Evolutionary conservation across 148 eudicot genomes (phyloP), one percentile per base, ranked within the genome.

Genomic region (Suaeda aralocaspica): DNA sequence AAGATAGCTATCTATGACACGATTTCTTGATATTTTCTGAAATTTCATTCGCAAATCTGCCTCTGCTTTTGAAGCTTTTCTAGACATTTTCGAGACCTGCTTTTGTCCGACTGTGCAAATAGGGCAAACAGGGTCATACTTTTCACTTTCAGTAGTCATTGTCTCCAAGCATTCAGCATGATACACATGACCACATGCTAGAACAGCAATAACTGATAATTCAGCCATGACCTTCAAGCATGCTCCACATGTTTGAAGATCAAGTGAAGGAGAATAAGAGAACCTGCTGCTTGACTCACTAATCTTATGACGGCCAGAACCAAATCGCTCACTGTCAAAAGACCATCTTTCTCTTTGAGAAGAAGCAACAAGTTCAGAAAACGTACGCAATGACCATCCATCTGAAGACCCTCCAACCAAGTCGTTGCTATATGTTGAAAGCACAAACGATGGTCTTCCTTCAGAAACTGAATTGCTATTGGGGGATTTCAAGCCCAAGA

Each of bases 291-390:
- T 82, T 46, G 84, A 78, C 21, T 79, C 82, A 64, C 79, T 64
- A 21, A 82, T 72, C 77, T 82, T 82, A 71, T 63, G 71, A 39
- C 81, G 76, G n/a, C 81, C 79, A 67, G 84, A 81, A 8, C 84
- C 78, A 44, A 77, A 82, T 34, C 70, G 77, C 36, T 78, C 84
- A 55, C 84, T 82, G 51, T 82, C 82, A 46, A 82, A 82, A 64
- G 84, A 82, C 84, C 84, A 82, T 61, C 84, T 75, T 75, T 78
- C 84, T 72, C 84, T 72, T 36, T 71, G 84, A 33, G 84, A 81
- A 15, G 82, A 75, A 39, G 83, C 77, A 48, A 82, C 82, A 50
- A 82, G 82, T 69, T 82, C 84, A 11, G 84, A 82, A 50, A 82
- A 82, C 11, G 84, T 78, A 65, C 79, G 84, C 22, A 78, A 57